Evolutionary conservation across 176 grass and related monocot genomes (phyloP).

Genomic region (Poa annua): DNA sequence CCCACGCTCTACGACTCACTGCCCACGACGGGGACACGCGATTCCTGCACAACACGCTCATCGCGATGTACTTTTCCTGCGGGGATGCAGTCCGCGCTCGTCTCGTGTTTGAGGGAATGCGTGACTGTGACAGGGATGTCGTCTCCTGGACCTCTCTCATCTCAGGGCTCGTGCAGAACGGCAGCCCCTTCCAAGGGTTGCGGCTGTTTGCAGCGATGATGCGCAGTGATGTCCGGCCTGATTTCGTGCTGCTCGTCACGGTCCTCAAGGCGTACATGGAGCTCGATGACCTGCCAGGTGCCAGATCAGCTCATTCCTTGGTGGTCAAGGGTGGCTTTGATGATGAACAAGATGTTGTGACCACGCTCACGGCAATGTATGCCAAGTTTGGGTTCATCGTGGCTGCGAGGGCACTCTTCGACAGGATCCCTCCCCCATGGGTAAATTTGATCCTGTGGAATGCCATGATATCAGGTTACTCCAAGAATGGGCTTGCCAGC

Average conservation of each 20-base stretch:
- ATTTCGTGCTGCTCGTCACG: constrained; percentile 53
- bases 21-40: constrained; percentile 9
- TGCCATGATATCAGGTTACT: constrained; percentile 81
- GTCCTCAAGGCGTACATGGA: constrained; percentile 75
- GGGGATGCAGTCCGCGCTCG: constrained; percentile 33
- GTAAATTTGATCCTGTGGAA: constrained; percentile 76
- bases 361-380: constrained; percentile 64
- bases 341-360: constrained; percentile 57
- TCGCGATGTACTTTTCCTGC: constrained; percentile 55
- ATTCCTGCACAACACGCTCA: constrained; percentile 67
- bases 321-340: constrained; percentile 60
- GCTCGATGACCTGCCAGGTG: constrained; percentile 46
- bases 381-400: constrained; percentile 58
- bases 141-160: constrained; percentile 72
- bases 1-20: constrained; percentile 48
- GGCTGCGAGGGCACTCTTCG: constrained; percentile 53
- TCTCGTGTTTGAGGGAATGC: constrained; percentile 50
- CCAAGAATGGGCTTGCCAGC: constrained; percentile 61
- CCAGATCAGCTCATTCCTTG: constrained; percentile 51
- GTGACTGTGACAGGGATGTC: constrained; percentile 50
- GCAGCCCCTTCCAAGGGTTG: constrained; percentile 46
- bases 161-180: constrained; percentile 57
- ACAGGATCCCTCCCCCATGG: constrained; percentile 28
- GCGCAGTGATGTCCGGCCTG: constrained; percentile 39
- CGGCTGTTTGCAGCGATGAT: constrained; percentile 54